A percentile compares a stretch with the other conserved stretches of the same genome.
phyloP scores from a whole-genome alignment of 257 asterid species.

The Ocimum tenuiflorum region DNA sequence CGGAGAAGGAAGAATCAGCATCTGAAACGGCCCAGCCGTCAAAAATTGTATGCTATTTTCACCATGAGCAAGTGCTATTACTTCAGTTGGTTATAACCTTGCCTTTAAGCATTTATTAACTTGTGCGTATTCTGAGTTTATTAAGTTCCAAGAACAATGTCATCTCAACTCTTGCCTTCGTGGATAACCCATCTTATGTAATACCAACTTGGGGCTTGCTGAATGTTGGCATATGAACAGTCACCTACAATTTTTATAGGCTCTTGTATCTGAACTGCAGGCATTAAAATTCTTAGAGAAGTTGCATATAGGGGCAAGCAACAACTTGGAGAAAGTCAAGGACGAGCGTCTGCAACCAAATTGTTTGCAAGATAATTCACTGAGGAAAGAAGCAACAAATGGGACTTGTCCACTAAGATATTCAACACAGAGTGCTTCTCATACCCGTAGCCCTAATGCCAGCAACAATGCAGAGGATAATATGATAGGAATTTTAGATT shows the following conservation, averaged over 20 bases:
- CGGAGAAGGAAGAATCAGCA: slow-evolving; percentile 27
- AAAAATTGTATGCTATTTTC: slow-evolving; percentile 27
- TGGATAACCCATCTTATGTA: neutral
- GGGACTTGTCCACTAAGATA: slow-evolving; percentile 18
- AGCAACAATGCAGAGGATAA: neutral
- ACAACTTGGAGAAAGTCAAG: slow-evolving; percentile 27
- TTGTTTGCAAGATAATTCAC: slow-evolving; percentile 22
- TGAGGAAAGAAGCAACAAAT: slow-evolving; percentile 10
- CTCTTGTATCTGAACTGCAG: slow-evolving; percentile 22
- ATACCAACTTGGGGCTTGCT: neutral
- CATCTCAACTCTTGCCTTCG: neutral
- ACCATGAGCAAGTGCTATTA: neutral
- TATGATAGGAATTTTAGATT: neutral
- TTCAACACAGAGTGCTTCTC: slow-evolving; percentile 6
- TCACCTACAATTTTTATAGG: neutral
- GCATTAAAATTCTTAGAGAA: slow-evolving; percentile 44
- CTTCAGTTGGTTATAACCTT: neutral
- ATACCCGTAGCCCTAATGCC: neutral
- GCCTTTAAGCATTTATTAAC: neutral
- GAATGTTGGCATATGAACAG: neutral
- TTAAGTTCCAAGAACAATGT: too few relatives aligned
- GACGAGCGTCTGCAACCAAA: slow-evolving; percentile 22
- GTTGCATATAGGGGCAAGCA: slow-evolving; percentile 30
- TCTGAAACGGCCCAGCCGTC: slow-evolving; percentile 26
- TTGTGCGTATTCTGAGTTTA: too few relatives aligned